These are phyloP conservation scores for Euphorbia celastroides DNA, from an alignment of 441 rosid genomes.

Conservation along the genomic window DNA sequence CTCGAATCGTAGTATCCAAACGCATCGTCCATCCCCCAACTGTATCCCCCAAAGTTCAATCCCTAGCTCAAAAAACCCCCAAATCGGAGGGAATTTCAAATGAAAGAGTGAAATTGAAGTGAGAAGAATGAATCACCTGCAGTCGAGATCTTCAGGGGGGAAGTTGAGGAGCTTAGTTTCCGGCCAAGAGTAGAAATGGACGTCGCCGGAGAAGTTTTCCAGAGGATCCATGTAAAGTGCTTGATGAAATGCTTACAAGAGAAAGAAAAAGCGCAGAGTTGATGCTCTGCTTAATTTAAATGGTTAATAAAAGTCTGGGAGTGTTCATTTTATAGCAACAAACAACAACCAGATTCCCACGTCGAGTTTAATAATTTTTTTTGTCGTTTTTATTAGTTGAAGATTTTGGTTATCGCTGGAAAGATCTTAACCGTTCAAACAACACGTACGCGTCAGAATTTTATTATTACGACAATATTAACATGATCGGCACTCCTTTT, in stretches of 20 bases:
- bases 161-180: neutral
- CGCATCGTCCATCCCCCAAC: constrained; percentile 78
- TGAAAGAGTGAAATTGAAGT: constrained; percentile 18
- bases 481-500: too few species aligned
- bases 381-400: too few species aligned
- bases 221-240: constrained; percentile 44
- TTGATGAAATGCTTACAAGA: neutral
- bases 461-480: too few species aligned
- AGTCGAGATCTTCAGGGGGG: neutral
- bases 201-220: constrained; percentile 40
- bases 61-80: neutral
- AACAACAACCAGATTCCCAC: constrained; percentile 6
- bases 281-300: neutral
- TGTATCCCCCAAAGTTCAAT: constrained; percentile 15
- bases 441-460: too few species aligned
- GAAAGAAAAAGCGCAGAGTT: neutral
- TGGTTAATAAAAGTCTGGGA: neutral
- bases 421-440: too few species aligned
- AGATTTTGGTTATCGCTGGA: too few species aligned
- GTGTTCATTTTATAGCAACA: neutral
- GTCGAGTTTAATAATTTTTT: constrained; percentile 8
- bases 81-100: neutral
- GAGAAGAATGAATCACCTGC: neutral
- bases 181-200: neutral
- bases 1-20: constrained; percentile 78